Evolutionary conservation across 2,329 filamentous ascomycete genomes (phyloP).

Genomic region (Ascochyta lentis): DNA sequence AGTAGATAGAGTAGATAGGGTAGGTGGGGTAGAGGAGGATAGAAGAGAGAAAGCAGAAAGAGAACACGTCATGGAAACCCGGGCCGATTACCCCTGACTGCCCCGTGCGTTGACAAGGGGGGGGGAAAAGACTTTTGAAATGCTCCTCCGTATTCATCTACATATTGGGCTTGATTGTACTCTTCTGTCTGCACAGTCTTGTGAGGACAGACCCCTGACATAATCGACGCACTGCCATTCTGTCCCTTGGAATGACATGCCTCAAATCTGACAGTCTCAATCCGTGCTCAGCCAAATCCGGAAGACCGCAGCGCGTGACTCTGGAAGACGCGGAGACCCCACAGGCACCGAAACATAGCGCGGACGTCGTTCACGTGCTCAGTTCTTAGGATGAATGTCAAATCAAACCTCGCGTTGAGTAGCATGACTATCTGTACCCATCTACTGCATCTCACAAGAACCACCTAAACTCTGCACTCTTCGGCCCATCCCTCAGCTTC

Average conservation of each 20-base stretch:
- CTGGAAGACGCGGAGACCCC: not conserved
- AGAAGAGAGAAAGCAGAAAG: no score
- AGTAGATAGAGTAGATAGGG: no score
- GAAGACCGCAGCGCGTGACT: conserved; percentile 10
- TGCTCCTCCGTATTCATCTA: conserved; percentile 4
- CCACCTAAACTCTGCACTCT: conserved; percentile 55
- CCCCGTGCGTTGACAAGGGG: no score
- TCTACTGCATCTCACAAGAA: conserved; percentile 34
- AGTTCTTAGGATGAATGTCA: not conserved
- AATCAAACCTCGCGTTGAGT: not conserved
- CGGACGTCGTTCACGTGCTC: not conserved
- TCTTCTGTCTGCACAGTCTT: not conserved
- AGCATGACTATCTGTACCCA: not conserved
- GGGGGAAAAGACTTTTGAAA: no score
- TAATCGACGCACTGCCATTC: not conserved
- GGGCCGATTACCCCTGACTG: no score
- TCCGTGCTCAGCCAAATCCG: not conserved
- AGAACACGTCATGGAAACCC: no score
- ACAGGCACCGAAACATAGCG: not conserved
- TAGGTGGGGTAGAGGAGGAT: no score
- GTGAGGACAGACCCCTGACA: not conserved
- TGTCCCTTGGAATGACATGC: not conserved
- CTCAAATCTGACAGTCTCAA: not conserved
- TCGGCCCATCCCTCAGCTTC: conserved; percentile 54
- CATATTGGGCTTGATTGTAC: not conserved